Base-by-base conservation (phyloP, 768 basidiomycete genomes). In the Trametes maxima region DNA sequence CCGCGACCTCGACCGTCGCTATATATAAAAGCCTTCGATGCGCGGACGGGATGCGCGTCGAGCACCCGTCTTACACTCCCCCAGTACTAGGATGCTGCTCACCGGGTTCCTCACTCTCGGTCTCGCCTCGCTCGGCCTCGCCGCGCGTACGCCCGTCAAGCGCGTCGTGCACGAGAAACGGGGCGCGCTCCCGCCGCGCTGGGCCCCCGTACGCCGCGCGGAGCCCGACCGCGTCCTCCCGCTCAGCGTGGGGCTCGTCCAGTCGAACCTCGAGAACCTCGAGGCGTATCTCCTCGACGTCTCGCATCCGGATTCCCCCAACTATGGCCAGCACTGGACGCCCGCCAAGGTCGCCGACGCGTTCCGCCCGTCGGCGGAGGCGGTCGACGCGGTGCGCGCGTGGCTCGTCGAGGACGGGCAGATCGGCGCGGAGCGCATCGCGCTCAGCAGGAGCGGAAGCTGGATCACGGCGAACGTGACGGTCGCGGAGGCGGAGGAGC, bases 301-400 rank as follows among this genome's bases (percentile, higher is more conserved):
- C 19, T 79, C 83, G 2, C 77, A 84, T 57, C 82, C 83, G 3
- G 77, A 79, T 22, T 84, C 83, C 0, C 74, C 74, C 6, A 74
- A 73, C 64, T 85, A 83, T 63, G 82, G 82, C 14, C 71, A 79
- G 57, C 83, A 85, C 65, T 82, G 79, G 76, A 70, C 75, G 5
- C 69, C 82, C 4, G 73, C 72, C 1, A 67, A 80, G 53, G 75
- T 84, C 25, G 75, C 78, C 5, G 71, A 76, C 17, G 74, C 75
- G 11, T 85, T 85, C 70, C 71, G 79, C 1, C 81, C 83, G 17
- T 75, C 73, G 22, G 58, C 61, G 11, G 78, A 80, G 33, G 74
- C 80, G 12, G 70, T 83, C 43, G 65, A 73, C 14, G 65, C 76
- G 7, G 82, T 85, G 21, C 72, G 63, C 12, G 64, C 69, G 7